These are phyloP conservation scores for Pestalotiopsis sp. DNA, from an alignment of 2,329 filamentous ascomycete genomes.

Conservation along the genomic window DNA sequence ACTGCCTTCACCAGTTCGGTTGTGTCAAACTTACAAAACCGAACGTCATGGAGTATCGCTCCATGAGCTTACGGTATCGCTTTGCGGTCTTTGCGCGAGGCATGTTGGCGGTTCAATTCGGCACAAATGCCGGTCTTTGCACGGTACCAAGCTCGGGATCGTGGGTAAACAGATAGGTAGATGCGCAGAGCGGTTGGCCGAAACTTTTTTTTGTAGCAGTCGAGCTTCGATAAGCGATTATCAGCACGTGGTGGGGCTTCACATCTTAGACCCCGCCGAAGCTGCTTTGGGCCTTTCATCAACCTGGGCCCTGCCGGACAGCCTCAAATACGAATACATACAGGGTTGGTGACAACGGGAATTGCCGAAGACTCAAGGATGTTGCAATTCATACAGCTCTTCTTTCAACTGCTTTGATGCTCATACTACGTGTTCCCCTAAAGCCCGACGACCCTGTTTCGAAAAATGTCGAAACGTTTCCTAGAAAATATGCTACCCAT, in stretches of 20 bases:
- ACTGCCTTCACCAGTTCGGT: constrained; percentile 29
- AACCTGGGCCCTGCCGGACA: not conserved
- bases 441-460: too few species aligned
- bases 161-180: not conserved
- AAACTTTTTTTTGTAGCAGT: constrained; percentile 5
- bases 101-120: constrained; percentile 20
- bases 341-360: not conserved
- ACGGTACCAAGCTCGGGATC: not conserved
- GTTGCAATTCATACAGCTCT: not conserved
- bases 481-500: too few species aligned
- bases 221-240: constrained; percentile 1
- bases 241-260: constrained; percentile 2
- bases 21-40: constrained; percentile 85
- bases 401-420: too few species aligned
- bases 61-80: constrained; percentile 89
- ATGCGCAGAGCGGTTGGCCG: not conserved
- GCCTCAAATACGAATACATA: not conserved
- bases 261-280: not conserved
- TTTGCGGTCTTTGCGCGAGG: constrained; percentile 65
- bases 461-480: too few species aligned
- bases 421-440: too few species aligned
- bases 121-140: not conserved
- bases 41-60: constrained; percentile 84
- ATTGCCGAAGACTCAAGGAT: not conserved
- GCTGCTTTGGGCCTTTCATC: not conserved